phyloP scores from a whole-genome alignment of 2,329 filamentous ascomycete genomes.

The Cryphonectria parasitica region DNA sequence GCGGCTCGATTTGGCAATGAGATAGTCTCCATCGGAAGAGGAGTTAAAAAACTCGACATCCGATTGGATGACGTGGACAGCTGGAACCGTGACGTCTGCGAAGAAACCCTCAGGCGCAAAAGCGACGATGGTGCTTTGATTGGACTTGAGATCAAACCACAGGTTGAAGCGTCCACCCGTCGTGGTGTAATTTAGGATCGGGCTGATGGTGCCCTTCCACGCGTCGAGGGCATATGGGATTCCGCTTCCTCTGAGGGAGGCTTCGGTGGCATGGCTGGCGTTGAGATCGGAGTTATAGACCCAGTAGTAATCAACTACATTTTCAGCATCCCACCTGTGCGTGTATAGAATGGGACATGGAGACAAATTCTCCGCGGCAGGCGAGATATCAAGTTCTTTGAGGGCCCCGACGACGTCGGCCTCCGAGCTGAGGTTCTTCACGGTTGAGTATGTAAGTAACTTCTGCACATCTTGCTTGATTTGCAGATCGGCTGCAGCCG shows the following conservation, averaged over 20 bases:
- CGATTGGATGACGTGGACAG: slow-evolving; percentile 1
- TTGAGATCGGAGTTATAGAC: slow-evolving; percentile 20
- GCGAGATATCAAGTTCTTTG: slow-evolving; percentile 1
- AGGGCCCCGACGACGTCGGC: slow-evolving; percentile 16
- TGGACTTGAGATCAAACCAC: slow-evolving; percentile 17
- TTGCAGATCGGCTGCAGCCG: background rate
- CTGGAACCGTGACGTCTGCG: slow-evolving; percentile 1
- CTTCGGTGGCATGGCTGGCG: slow-evolving; percentile 11
- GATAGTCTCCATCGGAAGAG: background rate
- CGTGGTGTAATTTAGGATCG: slow-evolving; percentile 14
- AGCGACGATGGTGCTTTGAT: slow-evolving; percentile 20
- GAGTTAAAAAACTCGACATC: background rate
- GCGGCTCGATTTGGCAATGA: slow-evolving; percentile 7
- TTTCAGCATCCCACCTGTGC: slow-evolving; percentile 17
- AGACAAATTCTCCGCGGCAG: slow-evolving; percentile 13
- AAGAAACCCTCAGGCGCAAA: slow-evolving; percentile 17
- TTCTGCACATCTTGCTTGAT: background rate
- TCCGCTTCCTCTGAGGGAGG: slow-evolving; percentile 9
- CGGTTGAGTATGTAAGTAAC: slow-evolving; percentile 12
- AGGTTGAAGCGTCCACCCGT: slow-evolving; percentile 2
- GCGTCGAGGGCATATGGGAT: slow-evolving; percentile 16
- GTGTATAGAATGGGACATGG: slow-evolving; percentile 14
- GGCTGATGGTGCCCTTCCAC: slow-evolving; percentile 15
- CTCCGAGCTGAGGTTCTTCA: slow-evolving; percentile 12
- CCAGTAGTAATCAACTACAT: slow-evolving; percentile 20